Base-by-base conservation (phyloP, 176 grass and related monocot species). In the Oryza brachyantha region DNA sequence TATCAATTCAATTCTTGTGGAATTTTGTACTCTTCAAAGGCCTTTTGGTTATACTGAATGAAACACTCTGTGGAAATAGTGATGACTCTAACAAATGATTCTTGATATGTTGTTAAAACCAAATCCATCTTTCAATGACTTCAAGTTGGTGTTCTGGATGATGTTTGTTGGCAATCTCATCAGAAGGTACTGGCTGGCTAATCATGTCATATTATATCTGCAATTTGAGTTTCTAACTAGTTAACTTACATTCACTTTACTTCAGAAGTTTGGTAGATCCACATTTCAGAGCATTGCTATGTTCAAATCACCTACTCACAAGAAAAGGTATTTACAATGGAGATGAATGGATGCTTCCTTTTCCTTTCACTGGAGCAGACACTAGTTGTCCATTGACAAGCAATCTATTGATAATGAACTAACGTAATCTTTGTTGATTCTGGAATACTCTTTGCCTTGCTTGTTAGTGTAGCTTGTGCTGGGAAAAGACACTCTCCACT, bases 1-100 rank as follows among this genome's bases (percentile, higher is more conserved):
- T 84, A 84, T 75, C 64, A 22, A 79, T 88, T 70, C 83, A 52
- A 76, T 80, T 52, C 41, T 34, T 54, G 42, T 75, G 55, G 70
- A 75, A 75, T 80, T 84, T 74, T 74, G 64, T 75, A 36, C 10
- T 67, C 63, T 75, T 34, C 7, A 41, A 68, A 10, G 3, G n/a
- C 42, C 14, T 80, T 63, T 64, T 80, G 19, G 54, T 70, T 80
- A 84, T 58, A 88, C 42, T 32, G 42, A 79, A 84, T 54, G 50
- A 61, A 69, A 74, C 41, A 74, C 52, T 87, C 27, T 3, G 19
- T 68, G 58, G 43, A 55, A 68, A 79, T 69, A 80, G 41, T 31
- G 34, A 29, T 24, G 24, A 62, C 21, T 74, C 46, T 61, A 22
- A 62, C 22, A 78, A 42, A 75, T 75, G 70, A 75, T 80, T 68